A percentile compares a stretch with the other conserved stretches of the same genome.
phyloP scores from a whole-genome alignment of 306 rosid genomes.

The Crataegus laevigata region DNA sequence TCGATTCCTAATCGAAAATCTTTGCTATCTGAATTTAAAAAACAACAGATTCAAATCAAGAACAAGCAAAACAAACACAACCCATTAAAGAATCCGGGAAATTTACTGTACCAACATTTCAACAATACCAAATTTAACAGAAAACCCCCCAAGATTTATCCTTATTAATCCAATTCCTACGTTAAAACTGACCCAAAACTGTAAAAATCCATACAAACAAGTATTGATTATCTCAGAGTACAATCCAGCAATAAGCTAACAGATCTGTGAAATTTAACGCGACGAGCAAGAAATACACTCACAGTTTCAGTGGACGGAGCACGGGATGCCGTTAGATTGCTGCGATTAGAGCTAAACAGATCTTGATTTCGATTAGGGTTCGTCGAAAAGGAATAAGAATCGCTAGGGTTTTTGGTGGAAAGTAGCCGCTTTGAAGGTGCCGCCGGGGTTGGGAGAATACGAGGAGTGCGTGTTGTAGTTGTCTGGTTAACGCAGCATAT shows the following conservation, averaged over 20 bases:
- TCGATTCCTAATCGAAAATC: background rate
- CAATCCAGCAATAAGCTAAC: background rate
- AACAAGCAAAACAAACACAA: background rate
- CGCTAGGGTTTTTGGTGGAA: constrained; percentile 19
- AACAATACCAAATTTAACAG: background rate
- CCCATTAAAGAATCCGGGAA: background rate
- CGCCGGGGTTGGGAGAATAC: constrained; percentile 19
- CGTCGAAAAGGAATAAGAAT: constrained; percentile 1
- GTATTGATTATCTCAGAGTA: background rate
- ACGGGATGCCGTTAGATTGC: background rate
- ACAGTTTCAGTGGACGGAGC: background rate
- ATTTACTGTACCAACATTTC: background rate
- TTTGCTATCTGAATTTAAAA: background rate
- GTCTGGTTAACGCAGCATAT: background rate
- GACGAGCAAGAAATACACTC: background rate
- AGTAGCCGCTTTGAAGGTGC: constrained; percentile 21
- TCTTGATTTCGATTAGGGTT: background rate
- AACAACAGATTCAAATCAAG: background rate
- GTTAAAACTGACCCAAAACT: background rate
- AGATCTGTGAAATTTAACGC: constrained; percentile 14
- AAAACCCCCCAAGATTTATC: background rate
- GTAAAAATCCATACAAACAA: background rate
- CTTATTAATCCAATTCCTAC: background rate
- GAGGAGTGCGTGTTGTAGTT: constrained; percentile 2
- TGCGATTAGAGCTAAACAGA: background rate